Conservation (phyloP, 176 grass and related monocot genomes). For the Oryza coarctata region DNA sequence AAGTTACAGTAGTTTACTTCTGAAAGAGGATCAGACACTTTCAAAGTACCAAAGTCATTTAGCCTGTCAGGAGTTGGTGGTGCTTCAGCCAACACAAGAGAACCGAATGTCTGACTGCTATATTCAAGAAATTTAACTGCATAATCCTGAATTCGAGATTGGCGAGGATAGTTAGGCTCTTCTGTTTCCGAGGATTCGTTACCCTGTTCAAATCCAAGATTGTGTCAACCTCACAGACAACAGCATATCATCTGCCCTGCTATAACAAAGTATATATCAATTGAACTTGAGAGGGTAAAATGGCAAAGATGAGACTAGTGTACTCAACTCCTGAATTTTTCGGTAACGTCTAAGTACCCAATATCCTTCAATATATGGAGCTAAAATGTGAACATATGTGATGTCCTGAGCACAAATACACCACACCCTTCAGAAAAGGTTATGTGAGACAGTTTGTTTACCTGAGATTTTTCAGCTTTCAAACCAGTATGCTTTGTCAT, state of each 20-base stretch:
- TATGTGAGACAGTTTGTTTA: conserved; percentile 10
- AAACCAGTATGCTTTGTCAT: conserved; percentile 24
- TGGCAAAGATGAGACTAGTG: background rate
- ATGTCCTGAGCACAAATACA: background rate
- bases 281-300: conserved; percentile 13
- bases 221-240: conserved; percentile 23
- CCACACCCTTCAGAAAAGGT: background rate
- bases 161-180: conserved; percentile 14
- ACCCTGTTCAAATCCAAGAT: conserved; percentile 41
- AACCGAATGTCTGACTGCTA: conserved; percentile 46
- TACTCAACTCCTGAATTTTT: background rate
- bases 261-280: conserved; percentile 6
- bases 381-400: conserved; percentile 9
- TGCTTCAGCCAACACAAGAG: conserved; percentile 60
- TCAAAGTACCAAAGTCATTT: conserved; percentile 68
- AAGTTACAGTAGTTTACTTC: conserved; percentile 52
- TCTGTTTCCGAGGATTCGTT: conserved; percentile 15
- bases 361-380: conserved; percentile 11
- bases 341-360: background rate
- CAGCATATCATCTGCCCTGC: conserved; percentile 11
- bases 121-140: conserved; percentile 78
- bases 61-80: conserved; percentile 77
- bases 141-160: conserved; percentile 66
- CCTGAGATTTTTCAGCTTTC: conserved; percentile 50
- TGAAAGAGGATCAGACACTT: conserved; percentile 68